phyloP scores from a whole-genome alignment of 2,329 filamentous ascomycete genomes.

The Curvularia lunata region DNA sequence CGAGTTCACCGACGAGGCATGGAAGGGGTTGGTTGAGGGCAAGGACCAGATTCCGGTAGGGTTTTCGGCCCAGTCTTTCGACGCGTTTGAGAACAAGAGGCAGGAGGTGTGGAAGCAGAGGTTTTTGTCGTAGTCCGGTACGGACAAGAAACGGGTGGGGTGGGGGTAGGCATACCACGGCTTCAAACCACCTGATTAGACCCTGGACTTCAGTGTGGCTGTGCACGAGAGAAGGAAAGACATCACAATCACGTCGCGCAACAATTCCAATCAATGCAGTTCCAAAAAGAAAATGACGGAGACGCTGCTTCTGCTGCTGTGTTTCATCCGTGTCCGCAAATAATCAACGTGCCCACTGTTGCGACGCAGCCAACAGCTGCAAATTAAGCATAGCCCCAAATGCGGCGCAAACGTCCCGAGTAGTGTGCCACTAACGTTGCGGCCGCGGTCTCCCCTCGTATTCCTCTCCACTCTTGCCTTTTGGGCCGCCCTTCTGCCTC shows the following conservation, averaged over 20 bases:
- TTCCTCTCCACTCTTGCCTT: constrained; percentile 12
- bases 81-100: constrained; percentile 57
- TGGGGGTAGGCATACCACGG: not conserved
- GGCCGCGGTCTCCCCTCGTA: constrained; percentile 15
- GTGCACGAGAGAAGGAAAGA: not conserved
- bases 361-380: constrained; percentile 1
- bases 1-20: constrained; percentile 60
- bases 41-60: constrained; percentile 62
- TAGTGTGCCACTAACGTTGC: constrained; percentile 16
- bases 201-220: not conserved
- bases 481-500: constrained; percentile 6
- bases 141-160: constrained; percentile 4
- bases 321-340: constrained; percentile 1
- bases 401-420: constrained; percentile 25
- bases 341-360: constrained; percentile 4
- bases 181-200: not conserved
- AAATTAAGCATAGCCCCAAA: constrained; percentile 26
- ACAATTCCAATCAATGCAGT: not conserved
- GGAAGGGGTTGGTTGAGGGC: constrained; percentile 53
- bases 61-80: constrained; percentile 50
- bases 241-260: not conserved
- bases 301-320: not conserved
- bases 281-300: not conserved
- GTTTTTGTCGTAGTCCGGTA: constrained; percentile 9
- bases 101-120: constrained; percentile 49